phyloP scores from a whole-genome alignment of 768 basidiomycete genomes.

The Suillus discolor region DNA sequence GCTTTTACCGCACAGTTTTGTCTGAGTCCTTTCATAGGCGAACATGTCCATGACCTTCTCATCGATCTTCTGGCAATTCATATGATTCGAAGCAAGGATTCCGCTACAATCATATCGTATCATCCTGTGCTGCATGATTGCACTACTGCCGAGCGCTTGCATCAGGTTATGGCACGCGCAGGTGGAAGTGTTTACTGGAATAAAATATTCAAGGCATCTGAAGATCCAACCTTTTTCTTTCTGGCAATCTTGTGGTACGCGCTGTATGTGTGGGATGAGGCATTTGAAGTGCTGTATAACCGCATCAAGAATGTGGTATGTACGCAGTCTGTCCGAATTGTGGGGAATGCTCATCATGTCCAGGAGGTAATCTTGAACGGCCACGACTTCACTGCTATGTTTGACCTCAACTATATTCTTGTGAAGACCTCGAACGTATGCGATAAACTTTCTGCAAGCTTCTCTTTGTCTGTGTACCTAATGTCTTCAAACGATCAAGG shows the following conservation, averaged over 20 bases:
- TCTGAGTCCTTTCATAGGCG: constrained; percentile 11
- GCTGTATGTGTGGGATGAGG: constrained; percentile 56
- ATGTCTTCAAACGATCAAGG: too few relatives aligned
- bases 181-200: constrained; percentile 33
- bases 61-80: constrained; percentile 42
- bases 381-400: constrained; percentile 46
- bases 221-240: constrained; percentile 52
- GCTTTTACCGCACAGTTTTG: neutral
- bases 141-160: constrained; percentile 30
- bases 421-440: neutral
- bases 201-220: constrained; percentile 18
- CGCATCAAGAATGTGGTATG: constrained; percentile 51
- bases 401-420: constrained; percentile 46
- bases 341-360: neutral
- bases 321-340: constrained; percentile 18
- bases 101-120: constrained; percentile 38
- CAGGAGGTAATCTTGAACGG: constrained; percentile 29
- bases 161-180: constrained; percentile 33
- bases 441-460: neutral
- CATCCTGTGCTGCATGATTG: constrained; percentile 29
- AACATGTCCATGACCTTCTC: constrained; percentile 28
- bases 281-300: constrained; percentile 45
- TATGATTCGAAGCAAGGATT: constrained; percentile 32
- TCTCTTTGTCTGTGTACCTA: too few relatives aligned
- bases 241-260: constrained; percentile 52